Conservation (phyloP, 2,329 filamentous ascomycete genomes). For the Botrytis deweyae region DNA sequence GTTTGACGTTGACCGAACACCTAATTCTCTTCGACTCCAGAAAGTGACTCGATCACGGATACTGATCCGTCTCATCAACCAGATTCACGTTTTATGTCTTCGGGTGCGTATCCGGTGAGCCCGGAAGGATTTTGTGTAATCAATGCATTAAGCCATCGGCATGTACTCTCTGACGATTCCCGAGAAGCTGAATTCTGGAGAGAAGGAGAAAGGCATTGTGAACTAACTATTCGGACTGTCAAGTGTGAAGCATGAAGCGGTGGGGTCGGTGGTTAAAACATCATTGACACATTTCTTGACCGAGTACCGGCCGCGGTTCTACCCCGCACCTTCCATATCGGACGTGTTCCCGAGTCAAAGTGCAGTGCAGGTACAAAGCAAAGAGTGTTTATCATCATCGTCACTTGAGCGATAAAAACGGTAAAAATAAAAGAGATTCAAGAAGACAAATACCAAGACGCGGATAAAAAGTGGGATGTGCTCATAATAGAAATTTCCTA, state of each 20-base stretch:
- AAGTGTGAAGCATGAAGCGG: background rate
- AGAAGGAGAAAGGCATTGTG: background rate
- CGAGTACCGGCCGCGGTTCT: background rate
- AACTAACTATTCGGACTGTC: background rate
- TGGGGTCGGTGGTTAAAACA: conserved; percentile 2
- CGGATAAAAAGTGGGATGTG: background rate
- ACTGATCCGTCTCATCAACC: background rate
- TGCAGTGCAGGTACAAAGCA: background rate
- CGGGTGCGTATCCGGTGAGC: background rate
- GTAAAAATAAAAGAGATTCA: background rate
- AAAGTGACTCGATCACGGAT: background rate
- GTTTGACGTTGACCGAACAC: background rate
- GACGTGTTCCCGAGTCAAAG: background rate
- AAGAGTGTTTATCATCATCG: background rate
- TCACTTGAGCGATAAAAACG: background rate
- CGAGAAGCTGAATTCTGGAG: background rate
- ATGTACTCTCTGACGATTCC: background rate
- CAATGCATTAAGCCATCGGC: background rate
- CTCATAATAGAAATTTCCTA: background rate
- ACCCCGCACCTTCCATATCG: background rate
- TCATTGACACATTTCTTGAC: conserved; percentile 17
- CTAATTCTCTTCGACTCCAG: background rate
- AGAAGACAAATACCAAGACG: background rate
- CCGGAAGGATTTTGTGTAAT: conserved; percentile 2
- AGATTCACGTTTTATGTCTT: background rate